Evolutionary conservation across 2,329 filamentous ascomycete genomes (phyloP).

Genomic region (Purpureocillium lavendulum): DNA sequence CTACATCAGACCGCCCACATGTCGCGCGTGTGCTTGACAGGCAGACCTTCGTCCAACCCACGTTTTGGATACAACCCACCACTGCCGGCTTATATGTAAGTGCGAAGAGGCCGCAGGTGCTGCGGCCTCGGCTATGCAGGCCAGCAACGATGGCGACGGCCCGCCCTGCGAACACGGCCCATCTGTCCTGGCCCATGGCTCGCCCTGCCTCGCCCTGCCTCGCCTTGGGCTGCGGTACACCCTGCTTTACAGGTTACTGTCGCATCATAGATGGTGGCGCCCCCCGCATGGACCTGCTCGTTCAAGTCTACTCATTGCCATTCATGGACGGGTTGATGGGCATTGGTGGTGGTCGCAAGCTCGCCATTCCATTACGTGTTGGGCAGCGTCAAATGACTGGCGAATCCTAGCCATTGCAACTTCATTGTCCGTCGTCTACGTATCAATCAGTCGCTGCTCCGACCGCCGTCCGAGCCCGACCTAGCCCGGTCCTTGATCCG

Average conservation of each 20-base stretch:
- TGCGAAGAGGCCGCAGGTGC: slow-evolving; percentile 21
- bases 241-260: background rate
- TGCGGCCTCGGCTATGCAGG: slow-evolving; percentile 29
- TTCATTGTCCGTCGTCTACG: background rate
- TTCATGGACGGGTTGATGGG: too few relatives aligned
- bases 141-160: background rate
- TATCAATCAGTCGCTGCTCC: background rate
- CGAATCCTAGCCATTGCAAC: too few relatives aligned
- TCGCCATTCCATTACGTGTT: too few relatives aligned
- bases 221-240: background rate
- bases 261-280: slow-evolving; percentile 6
- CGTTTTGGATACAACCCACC: background rate
- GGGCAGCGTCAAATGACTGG: too few relatives aligned
- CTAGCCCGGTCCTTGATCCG: background rate
- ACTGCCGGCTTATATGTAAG: background rate
- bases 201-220: background rate
- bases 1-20: too few relatives aligned
- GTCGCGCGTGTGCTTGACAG: too few relatives aligned
- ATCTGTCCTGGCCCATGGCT: background rate
- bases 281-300: background rate
- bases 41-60: background rate
- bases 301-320: background rate
- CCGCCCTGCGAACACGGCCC: background rate
- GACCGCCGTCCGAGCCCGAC: background rate
- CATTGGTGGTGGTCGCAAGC: too few relatives aligned